A percentile compares a stretch with the other conserved stretches of the same genome.
These are phyloP conservation scores for Tremellales sp. DNA, from an alignment of 1,284 basidiomycete genomes.

Conservation along the genomic window DNA sequence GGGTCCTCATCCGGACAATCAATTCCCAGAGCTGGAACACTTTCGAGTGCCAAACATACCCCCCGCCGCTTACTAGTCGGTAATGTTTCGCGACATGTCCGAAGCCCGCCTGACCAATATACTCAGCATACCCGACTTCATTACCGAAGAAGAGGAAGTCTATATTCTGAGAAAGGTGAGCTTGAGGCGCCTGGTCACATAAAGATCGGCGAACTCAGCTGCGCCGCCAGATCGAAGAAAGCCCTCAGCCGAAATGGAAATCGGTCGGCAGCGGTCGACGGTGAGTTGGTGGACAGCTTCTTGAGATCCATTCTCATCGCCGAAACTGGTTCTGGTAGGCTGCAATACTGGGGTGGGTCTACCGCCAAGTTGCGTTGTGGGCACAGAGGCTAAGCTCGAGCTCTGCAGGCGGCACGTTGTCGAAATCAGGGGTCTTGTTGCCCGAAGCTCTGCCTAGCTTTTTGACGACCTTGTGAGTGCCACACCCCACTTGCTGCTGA, in stretches of 20 bases:
- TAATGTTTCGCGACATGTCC: neutral
- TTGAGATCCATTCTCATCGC: constrained; percentile 3
- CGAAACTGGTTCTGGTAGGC: constrained; percentile 47
- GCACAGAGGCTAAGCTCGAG: neutral
- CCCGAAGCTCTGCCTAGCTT: constrained; percentile 42
- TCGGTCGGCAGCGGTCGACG: constrained; percentile 67
- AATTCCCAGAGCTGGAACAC: constrained; percentile 17
- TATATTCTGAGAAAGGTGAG: constrained; percentile 70
- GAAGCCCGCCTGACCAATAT: constrained; percentile 1
- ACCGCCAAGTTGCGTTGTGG: neutral
- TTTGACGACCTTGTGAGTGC: constrained; percentile 36
- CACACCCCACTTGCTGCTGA: neutral
- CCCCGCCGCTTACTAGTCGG: constrained; percentile 36
- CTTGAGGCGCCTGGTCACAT: constrained; percentile 3
- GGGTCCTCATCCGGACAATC: neutral
- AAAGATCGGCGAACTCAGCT: constrained; percentile 10
- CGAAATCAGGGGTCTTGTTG: constrained; percentile 41
- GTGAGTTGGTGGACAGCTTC: constrained; percentile 46
- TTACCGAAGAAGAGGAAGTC: constrained; percentile 71
- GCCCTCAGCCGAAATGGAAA: constrained; percentile 81
- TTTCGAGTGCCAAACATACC: constrained; percentile 25
- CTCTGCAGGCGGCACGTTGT: constrained; percentile 41
- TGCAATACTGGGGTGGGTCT: constrained; percentile 70
- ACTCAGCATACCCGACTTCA: constrained; percentile 71
- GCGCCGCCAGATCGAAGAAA: constrained; percentile 60